Evolutionary conservation across 768 basidiomycete species (phyloP), one percentile per base, ranked within the genome.

Genomic region (Lyophyllum decastes): DNA sequence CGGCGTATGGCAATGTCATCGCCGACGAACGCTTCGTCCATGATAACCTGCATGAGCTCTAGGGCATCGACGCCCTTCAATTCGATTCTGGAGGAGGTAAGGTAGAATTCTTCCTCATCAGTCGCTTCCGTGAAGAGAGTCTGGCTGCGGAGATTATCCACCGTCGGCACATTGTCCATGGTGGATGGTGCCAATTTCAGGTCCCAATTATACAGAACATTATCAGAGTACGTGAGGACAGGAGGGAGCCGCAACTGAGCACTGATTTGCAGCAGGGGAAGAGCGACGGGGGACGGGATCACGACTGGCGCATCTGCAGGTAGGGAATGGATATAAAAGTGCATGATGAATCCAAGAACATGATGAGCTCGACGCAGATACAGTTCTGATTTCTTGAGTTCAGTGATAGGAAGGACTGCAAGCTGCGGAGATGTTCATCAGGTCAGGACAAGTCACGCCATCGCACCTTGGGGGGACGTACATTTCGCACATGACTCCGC

Each of bases 31-130:
- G 88, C 82, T 68, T 98, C 95, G 74, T 98, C 94, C 83, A 96
- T 87, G 8, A 87, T 91, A 8, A 83, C 76, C 2, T 89, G 86
- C 94, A 98, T 96, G 53, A 96, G 76, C 48, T 88, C 82, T 21
- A 98, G 84, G 0, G 90, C 90, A 53, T 88, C 83, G 1, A 94
- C 94, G 10, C 95, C 95, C 26, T 87, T 85, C 22, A 97, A 79
- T 73, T 98, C 96, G 67, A 95, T 93, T 10, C 91, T 84, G 2
- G 94, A 86, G 0, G 94, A 95, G 38, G 88, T 84, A 49, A 97
- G 83, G 74, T 94, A 98, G 70, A 98, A 99, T 58, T 93, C 92
- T 59, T 88, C 83, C 69, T 99, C 96, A 66, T 95, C 93, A 24
- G 73, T 70, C 2, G 88, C 88, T 24, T 83, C 81, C 1, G 96